Evolutionary conservation across 768 basidiomycete genomes (phyloP).

Genomic region (Pholiota microspora): DNA sequence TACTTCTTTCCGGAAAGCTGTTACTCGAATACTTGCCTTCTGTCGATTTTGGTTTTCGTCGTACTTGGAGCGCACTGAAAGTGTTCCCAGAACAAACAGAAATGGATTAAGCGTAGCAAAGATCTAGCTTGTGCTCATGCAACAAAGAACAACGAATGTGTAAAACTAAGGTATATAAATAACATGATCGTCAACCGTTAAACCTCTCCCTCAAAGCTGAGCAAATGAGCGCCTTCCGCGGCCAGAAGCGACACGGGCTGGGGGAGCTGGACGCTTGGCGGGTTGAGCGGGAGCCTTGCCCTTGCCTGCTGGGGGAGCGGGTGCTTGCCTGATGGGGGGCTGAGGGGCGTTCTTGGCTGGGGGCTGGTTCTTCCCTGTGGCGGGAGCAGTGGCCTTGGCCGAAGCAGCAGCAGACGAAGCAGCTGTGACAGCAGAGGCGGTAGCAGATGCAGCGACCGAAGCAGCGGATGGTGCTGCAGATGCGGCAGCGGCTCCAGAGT

Average conservation of each 20-base stretch:
- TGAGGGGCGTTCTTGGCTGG: not conserved
- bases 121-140: slow-evolving; percentile 8
- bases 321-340: not conserved
- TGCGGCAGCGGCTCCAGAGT: slow-evolving; percentile 12
- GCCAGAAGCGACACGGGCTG: not conserved
- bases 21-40: not conserved
- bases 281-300: not conserved
- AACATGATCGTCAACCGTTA: not conserved
- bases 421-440: slow-evolving; percentile 14
- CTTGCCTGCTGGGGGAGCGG: slow-evolving; percentile 1
- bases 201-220: slow-evolving; percentile 4
- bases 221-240: slow-evolving; percentile 1
- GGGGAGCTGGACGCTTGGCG: not conserved
- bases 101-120: slow-evolving; percentile 20
- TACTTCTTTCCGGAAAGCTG: too few species aligned
- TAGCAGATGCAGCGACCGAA: slow-evolving; percentile 11
- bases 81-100: slow-evolving; percentile 13
- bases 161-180: slow-evolving; percentile 5
- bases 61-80: not conserved
- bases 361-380: too few species aligned
- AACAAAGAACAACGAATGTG: slow-evolving; percentile 1
- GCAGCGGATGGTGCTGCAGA: not conserved
- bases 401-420: slow-evolving; percentile 9
- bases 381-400: slow-evolving; percentile 4
- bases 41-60: not conserved